phyloP scores from a whole-genome alignment of 257 asterid species.

The Solanum bukasovii region DNA sequence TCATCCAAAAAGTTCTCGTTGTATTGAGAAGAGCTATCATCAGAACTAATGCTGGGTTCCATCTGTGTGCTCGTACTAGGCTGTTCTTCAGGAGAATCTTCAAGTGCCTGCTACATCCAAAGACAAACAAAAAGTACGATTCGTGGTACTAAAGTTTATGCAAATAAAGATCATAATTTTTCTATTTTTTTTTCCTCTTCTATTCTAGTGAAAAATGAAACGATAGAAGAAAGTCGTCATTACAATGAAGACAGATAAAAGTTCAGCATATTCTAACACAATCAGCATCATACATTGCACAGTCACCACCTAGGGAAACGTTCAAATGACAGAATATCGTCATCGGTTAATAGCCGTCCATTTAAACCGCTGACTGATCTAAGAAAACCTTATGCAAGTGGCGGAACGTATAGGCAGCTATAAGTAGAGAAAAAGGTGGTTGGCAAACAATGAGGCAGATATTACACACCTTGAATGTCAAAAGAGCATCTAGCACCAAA shows the following conservation, averaged over 20 bases:
- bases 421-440: neutral
- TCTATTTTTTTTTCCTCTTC: neutral
- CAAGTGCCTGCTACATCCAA: slow-evolving; percentile 40
- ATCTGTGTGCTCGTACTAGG: slow-evolving; percentile 18
- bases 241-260: neutral
- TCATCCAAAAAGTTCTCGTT: slow-evolving; percentile 35
- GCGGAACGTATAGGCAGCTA: neutral
- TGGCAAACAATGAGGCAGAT: neutral
- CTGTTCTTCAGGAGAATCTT: slow-evolving; percentile 44
- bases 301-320: neutral
- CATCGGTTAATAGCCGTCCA: neutral
- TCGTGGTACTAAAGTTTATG: neutral
- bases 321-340: neutral
- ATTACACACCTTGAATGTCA: slow-evolving; percentile 54
- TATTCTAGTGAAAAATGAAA: neutral
- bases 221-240: neutral
- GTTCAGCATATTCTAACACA: neutral
- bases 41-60: slow-evolving; percentile 26
- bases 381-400: neutral
- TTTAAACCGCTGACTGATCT: neutral
- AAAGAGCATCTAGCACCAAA: slow-evolving; percentile 42
- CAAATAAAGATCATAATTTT: neutral
- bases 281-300: neutral
- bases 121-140: neutral
- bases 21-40: slow-evolving; percentile 50